phyloP scores from a whole-genome alignment of 1,284 basidiomycete species.

The Ceratobasidium sp. region DNA sequence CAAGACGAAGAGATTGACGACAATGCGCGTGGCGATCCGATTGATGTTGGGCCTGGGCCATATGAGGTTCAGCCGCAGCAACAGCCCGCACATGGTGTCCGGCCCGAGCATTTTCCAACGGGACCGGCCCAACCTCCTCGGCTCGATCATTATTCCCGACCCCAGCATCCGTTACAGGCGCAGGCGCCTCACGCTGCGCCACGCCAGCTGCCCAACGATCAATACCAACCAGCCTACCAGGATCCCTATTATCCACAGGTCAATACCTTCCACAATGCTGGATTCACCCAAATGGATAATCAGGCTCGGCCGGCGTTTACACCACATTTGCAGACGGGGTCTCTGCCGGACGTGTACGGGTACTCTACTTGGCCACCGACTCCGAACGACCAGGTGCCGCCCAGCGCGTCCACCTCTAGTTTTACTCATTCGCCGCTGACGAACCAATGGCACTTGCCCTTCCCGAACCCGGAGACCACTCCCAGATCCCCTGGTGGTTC shows the following conservation, averaged over 20 bases:
- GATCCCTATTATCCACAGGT: not conserved
- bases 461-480: slow-evolving; percentile 2
- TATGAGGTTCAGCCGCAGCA: slow-evolving; percentile 1
- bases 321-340: not conserved
- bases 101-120: not conserved
- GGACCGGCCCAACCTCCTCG: not conserved
- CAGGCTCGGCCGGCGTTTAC: not conserved
- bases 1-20: not conserved
- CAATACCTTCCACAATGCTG: not conserved
- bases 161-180: not conserved
- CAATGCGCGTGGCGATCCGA: not conserved
- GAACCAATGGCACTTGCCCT: slow-evolving; percentile 2
- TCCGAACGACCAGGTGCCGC: not conserved
- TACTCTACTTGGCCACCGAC: not conserved
- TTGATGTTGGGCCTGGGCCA: not conserved
- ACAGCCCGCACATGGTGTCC: not conserved
- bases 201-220: not conserved
- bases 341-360: not conserved
- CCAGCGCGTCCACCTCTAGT: not conserved
- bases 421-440: not conserved
- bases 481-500: slow-evolving; percentile 15
- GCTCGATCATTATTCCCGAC: not conserved
- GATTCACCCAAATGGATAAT: not conserved
- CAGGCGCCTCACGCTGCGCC: not conserved
- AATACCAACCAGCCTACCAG: not conserved